phyloP scores from a whole-genome alignment of 2,329 filamentous ascomycete species.

The Cephalotrichum gorgonifer region DNA sequence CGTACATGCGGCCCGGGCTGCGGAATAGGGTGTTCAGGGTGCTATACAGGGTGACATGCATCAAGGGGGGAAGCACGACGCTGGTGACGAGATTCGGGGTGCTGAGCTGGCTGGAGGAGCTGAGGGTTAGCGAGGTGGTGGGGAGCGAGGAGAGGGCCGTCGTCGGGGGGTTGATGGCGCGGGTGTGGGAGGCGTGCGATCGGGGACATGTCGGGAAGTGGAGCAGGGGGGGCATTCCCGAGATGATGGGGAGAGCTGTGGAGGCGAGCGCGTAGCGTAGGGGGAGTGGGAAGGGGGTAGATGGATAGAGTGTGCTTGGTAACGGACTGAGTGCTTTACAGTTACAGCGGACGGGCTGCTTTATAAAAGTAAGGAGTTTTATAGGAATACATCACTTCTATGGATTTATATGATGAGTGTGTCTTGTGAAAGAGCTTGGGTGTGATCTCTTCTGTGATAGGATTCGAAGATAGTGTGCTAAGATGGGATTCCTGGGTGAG shows the following conservation, averaged over 20 bases:
- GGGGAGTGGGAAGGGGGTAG: too few species aligned
- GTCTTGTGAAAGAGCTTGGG: too few species aligned
- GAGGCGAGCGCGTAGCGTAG: neutral
- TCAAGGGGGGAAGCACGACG: constrained; percentile 68
- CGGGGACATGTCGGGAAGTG: constrained; percentile 24
- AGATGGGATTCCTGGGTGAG: too few species aligned
- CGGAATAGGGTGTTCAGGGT: constrained; percentile 51
- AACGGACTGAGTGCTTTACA: too few species aligned
- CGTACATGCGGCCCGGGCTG: constrained; percentile 48
- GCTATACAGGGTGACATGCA: constrained; percentile 54
- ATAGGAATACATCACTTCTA: too few species aligned
- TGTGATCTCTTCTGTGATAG: too few species aligned
- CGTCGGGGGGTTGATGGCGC: constrained; percentile 42
- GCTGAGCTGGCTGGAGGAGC: constrained; percentile 54
- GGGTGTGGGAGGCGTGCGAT: constrained; percentile 57
- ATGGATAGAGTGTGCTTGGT: too few species aligned
- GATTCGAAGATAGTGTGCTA: too few species aligned
- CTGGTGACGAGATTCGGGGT: constrained; percentile 67
- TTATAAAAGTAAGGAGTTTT: too few species aligned
- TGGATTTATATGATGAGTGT: too few species aligned
- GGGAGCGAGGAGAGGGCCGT: constrained; percentile 43
- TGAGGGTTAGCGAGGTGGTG: constrained; percentile 2
- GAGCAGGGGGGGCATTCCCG: constrained; percentile 6
- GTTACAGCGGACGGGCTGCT: too few species aligned
- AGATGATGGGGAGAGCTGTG: constrained; percentile 1